Base-by-base conservation (phyloP, 768 basidiomycete genomes). In the Mycena kentingensis region DNA sequence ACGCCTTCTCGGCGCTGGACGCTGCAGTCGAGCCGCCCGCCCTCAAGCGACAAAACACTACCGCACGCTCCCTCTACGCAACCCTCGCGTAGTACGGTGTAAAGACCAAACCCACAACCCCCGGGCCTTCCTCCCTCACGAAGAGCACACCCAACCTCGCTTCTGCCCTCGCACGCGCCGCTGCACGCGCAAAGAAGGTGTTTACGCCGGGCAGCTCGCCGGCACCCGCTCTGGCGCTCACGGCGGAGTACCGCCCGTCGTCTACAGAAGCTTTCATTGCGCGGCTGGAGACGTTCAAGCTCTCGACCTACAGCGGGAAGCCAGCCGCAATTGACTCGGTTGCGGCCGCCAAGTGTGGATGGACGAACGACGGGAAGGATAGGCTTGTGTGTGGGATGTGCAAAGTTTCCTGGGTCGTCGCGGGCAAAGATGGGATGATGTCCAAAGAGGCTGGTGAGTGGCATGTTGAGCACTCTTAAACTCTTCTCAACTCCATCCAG, bases 331-430 rank as follows among this genome's bases (percentile, higher is more conserved):
- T 92, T 25, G 82, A 93, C 51, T 85, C 90, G 1, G 88, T 92
- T 13, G 84, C 90, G 16, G 90, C 90, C 3, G 77, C 90, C 0
- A 88, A 81, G 66, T 89, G 87, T 63, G 90, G 90, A 2, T 93
- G 90, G 90, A 73, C 79, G 21, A 93, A 93, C 55, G 84, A 90
- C 46, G 88, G 88, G 36, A 90, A 88, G 67, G 90, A 92, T 52
- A 76, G 90, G 41, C 68, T 92, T 18, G 76, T 87, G 2, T 92
- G 90, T 60, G 83, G 83, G 3, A 68, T 91, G 16, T 92, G 90
- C 60, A 73, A 72, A 50, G 76, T 77, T 11, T 87, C 87, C 27
- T 92, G 90, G 90, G 84, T 89, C 5, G 76, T 90, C 15, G 83
- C 75, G 4, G 78, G 83, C 26, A 78, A 80, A 46, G 82, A 85